Base-by-base conservation (phyloP, 2,329 filamentous ascomycete species). In the Ceratocystis diversiconidia region DNA sequence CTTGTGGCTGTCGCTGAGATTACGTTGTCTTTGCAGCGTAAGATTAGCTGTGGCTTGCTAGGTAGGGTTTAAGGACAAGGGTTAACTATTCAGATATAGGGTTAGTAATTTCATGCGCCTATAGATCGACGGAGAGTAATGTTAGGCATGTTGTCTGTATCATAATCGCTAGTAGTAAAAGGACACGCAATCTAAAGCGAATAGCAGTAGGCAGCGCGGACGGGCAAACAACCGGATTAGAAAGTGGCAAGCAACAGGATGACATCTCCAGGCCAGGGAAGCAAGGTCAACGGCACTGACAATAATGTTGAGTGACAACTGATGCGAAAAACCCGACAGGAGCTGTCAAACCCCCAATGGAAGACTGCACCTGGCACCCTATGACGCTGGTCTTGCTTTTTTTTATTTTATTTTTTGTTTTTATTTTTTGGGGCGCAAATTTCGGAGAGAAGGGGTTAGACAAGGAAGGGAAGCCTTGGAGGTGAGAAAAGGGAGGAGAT, bases 401-500 rank as follows among this genome's bases (percentile, higher is more conserved):
- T 41, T 3, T 1, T 12, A 7, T 36, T 10, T 10, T 7, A 7
- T 2, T 36, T 25, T 25, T 25, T 25, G 7, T 0, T n/a, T 55
- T 12, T 22, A 2, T 46, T 46, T 55, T 12, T 22, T 19, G 22
- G 50, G 4, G 50, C 50, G 19, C 5, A 25, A 30, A 12, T 55
- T 30, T 55, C n/a, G 50, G 50, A 25, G 46, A 10, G 48, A 22
- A 22, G 19, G 48, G 22, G 48, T 25, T 50, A 10, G 19, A 50
- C 52, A 57, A 30, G 22, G 52, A 57, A 8, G 52, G 25, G 15
- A 57, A 57, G 6, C 22, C 12, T 32, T 22, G 10, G 8, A 7
- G 10, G 12, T 5, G 60, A 64, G 64, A 66, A 68, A 71, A 70
- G 69, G 69, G 69, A 69, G 70, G 64, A 63, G 36, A 61, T 28